Percentiles rank a stretch among this genome's conserved stretches.
phyloP scores from a whole-genome alignment of 1,284 basidiomycete species.

The Tilletia indica region DNA sequence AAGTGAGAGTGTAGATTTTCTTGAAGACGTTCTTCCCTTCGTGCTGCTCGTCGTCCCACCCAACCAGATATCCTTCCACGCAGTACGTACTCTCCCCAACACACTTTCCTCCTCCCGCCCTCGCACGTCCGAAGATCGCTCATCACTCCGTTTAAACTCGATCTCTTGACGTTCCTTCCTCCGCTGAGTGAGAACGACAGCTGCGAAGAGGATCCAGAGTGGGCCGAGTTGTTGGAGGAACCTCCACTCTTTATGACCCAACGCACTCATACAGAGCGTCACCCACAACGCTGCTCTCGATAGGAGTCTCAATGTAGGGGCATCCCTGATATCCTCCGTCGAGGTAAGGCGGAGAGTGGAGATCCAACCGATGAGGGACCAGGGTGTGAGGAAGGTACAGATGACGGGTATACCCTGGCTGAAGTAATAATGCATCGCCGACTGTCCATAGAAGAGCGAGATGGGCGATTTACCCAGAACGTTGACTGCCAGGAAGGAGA shows the following conservation, averaged over 20 bases:
- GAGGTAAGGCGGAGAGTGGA: neutral
- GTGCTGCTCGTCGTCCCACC: neutral
- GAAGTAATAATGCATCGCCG: slow-evolving; percentile 83
- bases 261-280: slow-evolving; percentile 34
- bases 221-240: slow-evolving; percentile 91
- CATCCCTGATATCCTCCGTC: neutral
- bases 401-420: slow-evolving; percentile 77
- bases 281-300: slow-evolving; percentile 28
- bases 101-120: no score
- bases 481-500: slow-evolving; percentile 79
- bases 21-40: neutral
- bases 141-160: no score
- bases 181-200: neutral
- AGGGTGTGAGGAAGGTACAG: slow-evolving; percentile 72
- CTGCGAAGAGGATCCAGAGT: slow-evolving; percentile 75
- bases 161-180: no score
- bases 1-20: neutral
- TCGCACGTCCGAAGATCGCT: no score
- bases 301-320: slow-evolving; percentile 17
- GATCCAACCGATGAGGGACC: slow-evolving; percentile 67
- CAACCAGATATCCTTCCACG: no score
- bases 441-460: slow-evolving; percentile 90
- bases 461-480: slow-evolving; percentile 65
- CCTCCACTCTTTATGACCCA: slow-evolving; percentile 79
- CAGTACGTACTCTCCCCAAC: no score